Evolutionary conservation across 1,284 basidiomycete genomes (phyloP), one percentile per base, ranked within the genome.

Genomic region (Moesziomyces sp.): DNA sequence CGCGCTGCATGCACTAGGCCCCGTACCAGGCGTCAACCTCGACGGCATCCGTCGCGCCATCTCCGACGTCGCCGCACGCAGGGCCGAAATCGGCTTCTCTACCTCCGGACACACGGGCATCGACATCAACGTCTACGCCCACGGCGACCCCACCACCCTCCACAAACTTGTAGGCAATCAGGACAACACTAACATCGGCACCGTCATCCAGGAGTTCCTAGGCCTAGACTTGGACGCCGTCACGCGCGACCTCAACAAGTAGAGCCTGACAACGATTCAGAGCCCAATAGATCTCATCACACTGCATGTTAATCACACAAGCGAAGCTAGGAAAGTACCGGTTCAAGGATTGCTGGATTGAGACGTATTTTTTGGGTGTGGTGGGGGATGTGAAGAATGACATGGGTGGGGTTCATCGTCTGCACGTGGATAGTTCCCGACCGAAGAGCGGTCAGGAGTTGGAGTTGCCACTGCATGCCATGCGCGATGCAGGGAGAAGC

Each of bases 61-160:
- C 46, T 74, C 75, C 19, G 68, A 76, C 40, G 58, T 75, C 30
- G 65, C 66, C 14, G 69, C 72, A 9, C 58, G 83, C 24, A 60
- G 85, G 30, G 85, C 85, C 23, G 84, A 86, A 52, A 61, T 85
- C 23, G 85, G 85, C 0, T 86, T 85, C 83, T 80, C 78, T 5
- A 85, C 84, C 0, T 74, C 79, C n/a, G 85, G 85, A 0, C 85
- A 86, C 55, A 83, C 82, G 19, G 85, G 83, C n/a, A 81, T 86
- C 35, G 85, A 86, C 55, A 84, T 86, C 46, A 84, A 85, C 38
- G 77, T 86, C 3, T 85, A 85, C 52, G 83, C 82, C 26, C 74
- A 81, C 24, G 84, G 84, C 1, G 57, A 63, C 33, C 76, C 30
- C 30, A 33, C 30, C 13, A 33, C 76, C 21, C 30, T 75, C 46